Conservation (phyloP, 768 basidiomycete genomes). For the Coprinellus micaceus region DNA sequence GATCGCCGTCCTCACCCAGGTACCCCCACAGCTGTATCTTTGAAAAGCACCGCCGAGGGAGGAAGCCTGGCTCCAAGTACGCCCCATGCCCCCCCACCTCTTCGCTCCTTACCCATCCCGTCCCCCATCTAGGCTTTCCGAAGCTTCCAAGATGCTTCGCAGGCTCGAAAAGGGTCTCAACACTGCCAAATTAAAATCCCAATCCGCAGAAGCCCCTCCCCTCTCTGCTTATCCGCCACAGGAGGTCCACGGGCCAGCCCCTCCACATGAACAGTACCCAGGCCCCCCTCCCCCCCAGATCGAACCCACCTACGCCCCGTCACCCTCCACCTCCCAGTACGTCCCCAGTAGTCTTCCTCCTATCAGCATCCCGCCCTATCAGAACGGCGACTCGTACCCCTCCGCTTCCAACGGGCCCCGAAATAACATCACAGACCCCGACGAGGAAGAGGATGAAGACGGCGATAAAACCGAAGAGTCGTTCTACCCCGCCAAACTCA, state of each 20-base stretch:
- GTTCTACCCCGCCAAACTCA: conserved; percentile 72
- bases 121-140: conserved; percentile 57
- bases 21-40: conserved; percentile 61
- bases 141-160: conserved; percentile 86
- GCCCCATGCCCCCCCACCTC: conserved; percentile 9
- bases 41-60: conserved; percentile 84
- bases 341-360: conserved; percentile 18
- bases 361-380: conserved; percentile 26
- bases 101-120: conserved; percentile 12
- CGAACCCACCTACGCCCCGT: conserved; percentile 24
- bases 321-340: conserved; percentile 25
- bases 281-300: conserved; percentile 22
- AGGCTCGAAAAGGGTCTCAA: conserved; percentile 82
- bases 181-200: conserved; percentile 70
- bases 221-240: conserved; percentile 33
- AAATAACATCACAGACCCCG: conserved; percentile 42
- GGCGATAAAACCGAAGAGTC: conserved; percentile 57
- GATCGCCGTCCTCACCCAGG: conserved; percentile 13
- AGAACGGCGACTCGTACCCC: conserved; percentile 14
- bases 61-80: conserved; percentile 90
- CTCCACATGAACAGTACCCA: conserved; percentile 13
- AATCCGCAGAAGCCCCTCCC: conserved; percentile 33
- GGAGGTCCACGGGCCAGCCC: conserved; percentile 22
- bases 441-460: conserved; percentile 70
- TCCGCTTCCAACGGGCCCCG: conserved; percentile 26